phyloP scores from a whole-genome alignment of 164 flowering plant genomes.

The Warburgia ugandensis region DNA sequence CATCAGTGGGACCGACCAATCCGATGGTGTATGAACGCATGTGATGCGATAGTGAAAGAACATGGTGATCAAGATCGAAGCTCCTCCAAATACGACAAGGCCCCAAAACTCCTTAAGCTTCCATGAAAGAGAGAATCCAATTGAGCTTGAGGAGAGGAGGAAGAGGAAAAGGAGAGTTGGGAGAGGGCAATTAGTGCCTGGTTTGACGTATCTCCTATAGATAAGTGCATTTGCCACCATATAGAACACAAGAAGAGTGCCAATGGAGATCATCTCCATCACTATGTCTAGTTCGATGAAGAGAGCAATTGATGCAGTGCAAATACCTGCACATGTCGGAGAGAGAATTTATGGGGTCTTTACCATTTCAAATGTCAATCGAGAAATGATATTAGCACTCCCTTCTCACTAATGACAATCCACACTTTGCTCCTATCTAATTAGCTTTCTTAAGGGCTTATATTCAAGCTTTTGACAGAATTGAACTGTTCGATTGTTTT shows the following conservation, averaged over 20 bases:
- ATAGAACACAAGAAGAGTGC: constrained; percentile 78
- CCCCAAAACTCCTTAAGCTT: constrained; percentile 46
- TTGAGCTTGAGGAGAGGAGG: constrained; percentile 43
- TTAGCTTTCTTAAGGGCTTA: no score
- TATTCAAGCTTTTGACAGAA: no score
- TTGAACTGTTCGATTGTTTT: no score
- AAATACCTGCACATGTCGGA: constrained; percentile 51
- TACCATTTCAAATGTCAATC: no score
- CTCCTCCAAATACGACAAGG: constrained; percentile 32
- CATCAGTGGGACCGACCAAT: constrained; percentile 75
- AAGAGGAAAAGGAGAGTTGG: constrained; percentile 51
- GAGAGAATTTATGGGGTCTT: not conserved
- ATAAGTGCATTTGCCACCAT: constrained; percentile 80
- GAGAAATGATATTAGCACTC: no score
- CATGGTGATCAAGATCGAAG: constrained; percentile 30
- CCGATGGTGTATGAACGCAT: constrained; percentile 6
- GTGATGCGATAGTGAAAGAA: constrained; percentile 38
- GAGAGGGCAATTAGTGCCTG: constrained; percentile 26
- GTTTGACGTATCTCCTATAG: constrained; percentile 43
- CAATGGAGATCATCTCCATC: constrained; percentile 57
- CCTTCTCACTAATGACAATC: no score
- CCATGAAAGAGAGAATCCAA: constrained; percentile 64
- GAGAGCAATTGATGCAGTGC: constrained; percentile 74
- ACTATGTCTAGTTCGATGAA: constrained; percentile 67
- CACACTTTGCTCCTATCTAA: no score